Base-by-base conservation (phyloP, 176 grass and related monocot genomes). In the Olyra latifolia region DNA sequence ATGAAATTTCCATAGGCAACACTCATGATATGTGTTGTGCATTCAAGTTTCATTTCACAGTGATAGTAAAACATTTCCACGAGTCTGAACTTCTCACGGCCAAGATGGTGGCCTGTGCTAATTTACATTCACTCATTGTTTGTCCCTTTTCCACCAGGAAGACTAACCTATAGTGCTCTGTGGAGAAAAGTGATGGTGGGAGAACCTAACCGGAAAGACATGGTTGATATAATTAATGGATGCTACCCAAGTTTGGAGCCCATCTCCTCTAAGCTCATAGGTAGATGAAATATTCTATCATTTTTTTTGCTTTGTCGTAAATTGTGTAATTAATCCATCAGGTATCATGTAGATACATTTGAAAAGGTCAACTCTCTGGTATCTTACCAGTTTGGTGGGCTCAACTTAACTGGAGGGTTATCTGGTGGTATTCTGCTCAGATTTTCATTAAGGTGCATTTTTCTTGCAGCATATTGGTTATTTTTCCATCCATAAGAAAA, bases 121-220 rank as follows among this genome's bases (percentile, higher is more conserved):
- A 69, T 72, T 79, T 24, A 62, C 3, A 15, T 38, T 72, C 28
- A 42, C 59, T 74, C 45, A 35, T 50, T 83, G 1, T 80, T 72
- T 87, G 35, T 16, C 48, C 42, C 54, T 65, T 89, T 22, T 72
- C 16, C 15, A 40, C 32, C 68, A 86, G 85, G 87, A 68, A 80
- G 50, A 72, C 57, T 83, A 78, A 71, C 74, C 24, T 94, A 89
- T 55, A 92, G 88, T 89, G 59, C 75, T 23, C 84, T 98, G 28
- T 98, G 95, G 95, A 94, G 95, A 87, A 91, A 92, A 75, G 89
- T 94, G 76, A 84, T 98, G 89, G 77, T 98, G 62, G 78, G 83
- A 52, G 71, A 66, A 82, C 85, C 95, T 79, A 87, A 76, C 54
- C 74, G 46, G 32, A 79, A 83, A 70, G 95, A 98, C 82, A 90